Conservation (phyloP, 257 asterid species). For the Plectranthus barbatus region DNA sequence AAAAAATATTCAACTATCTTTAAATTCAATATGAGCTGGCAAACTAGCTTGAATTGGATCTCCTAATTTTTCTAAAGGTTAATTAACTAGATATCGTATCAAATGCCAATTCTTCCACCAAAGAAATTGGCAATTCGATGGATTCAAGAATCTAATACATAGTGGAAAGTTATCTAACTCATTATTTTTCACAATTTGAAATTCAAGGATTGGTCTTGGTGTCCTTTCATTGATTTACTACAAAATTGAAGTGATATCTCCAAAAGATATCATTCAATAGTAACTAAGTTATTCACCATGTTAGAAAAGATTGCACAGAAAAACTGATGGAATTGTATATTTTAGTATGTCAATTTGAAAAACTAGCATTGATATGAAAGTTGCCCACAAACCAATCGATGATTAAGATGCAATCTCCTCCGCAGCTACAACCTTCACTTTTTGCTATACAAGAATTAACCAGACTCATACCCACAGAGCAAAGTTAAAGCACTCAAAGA, state of each 20-base stretch:
- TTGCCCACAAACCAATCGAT: background rate
- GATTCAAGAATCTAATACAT: background rate
- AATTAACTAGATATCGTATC: background rate
- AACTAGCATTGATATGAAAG: background rate
- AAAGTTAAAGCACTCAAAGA: constrained; percentile 2
- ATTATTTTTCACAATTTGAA: background rate
- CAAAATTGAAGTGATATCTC: background rate
- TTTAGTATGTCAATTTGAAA: background rate
- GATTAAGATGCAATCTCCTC: background rate
- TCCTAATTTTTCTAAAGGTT: background rate
- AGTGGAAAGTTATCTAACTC: background rate
- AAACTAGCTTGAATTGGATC: background rate
- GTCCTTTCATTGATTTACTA: background rate
- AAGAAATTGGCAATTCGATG: background rate
- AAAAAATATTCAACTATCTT: background rate
- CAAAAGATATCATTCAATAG: background rate
- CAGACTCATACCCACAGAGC: background rate
- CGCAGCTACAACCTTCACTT: background rate
- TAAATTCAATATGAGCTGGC: constrained; percentile 3
- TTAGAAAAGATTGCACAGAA: background rate
- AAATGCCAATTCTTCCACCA: background rate
- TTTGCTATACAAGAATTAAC: background rate
- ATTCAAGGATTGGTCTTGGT: background rate
- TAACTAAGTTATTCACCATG: background rate
- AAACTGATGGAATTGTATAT: background rate